Conservation (phyloP, 2,329 filamentous ascomycete species). For the Xylaria sp. region DNA sequence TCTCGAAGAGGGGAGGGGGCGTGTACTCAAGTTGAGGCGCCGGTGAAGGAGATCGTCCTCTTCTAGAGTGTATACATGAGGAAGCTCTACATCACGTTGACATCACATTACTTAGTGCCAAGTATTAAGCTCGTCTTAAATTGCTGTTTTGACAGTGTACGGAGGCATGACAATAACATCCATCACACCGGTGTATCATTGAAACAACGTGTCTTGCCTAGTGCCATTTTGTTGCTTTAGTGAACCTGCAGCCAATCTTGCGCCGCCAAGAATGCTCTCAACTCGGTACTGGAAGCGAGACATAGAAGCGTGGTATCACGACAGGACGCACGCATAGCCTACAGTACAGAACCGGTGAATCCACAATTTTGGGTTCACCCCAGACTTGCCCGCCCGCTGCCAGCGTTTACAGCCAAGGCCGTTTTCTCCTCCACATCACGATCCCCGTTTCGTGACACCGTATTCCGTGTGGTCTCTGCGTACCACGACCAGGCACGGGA, state of each 20-base stretch:
- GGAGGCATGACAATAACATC: background rate
- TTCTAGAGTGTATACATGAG: conserved; percentile 5
- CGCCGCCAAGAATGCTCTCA: conserved; percentile 13
- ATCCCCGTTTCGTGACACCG: background rate
- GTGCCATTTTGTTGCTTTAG: background rate
- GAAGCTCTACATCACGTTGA: conserved; percentile 5
- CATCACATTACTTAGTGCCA: conserved; percentile 12
- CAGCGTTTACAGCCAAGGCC: conserved; percentile 4
- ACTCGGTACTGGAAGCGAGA: conserved; percentile 19
- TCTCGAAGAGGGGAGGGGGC: background rate
- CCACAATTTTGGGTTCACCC: conserved; percentile 19
- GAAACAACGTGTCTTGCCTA: conserved; percentile 8
- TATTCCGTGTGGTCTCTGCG: background rate
- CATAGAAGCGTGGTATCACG: conserved; percentile 17
- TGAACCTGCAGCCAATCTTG: conserved; percentile 10
- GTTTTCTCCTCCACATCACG: conserved; percentile 11
- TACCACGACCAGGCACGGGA: conserved; percentile 10
- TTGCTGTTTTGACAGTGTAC: background rate
- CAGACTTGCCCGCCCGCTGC: conserved; percentile 20
- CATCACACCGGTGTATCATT: conserved; percentile 13
- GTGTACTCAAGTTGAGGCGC: background rate
- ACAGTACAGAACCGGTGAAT: conserved; percentile 19
- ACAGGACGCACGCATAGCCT: conserved; percentile 20
- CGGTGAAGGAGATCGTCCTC: background rate
- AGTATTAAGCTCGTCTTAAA: conserved; percentile 9